Evolutionary conservation across 2,329 filamentous ascomycete genomes (phyloP).

Genomic region (Fusarium sp.): DNA sequence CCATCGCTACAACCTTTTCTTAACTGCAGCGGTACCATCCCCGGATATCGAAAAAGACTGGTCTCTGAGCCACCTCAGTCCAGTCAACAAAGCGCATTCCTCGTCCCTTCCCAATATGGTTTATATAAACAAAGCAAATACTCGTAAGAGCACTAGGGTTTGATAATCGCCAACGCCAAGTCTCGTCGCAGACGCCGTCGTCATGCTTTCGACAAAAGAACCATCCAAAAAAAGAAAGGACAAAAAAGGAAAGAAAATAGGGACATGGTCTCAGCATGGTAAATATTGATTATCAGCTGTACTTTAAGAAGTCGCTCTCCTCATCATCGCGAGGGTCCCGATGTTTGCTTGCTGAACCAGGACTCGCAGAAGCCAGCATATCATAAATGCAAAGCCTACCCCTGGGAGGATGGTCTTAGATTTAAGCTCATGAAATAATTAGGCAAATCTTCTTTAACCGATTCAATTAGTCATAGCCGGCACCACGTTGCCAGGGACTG

Average conservation of each 20-base stretch:
- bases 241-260: conserved; percentile 25
- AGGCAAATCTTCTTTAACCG: conserved; percentile 22
- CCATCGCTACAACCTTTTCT: conserved; percentile 18
- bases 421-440: conserved; percentile 35
- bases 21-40: conserved; percentile 10
- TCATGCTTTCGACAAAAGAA: conserved; percentile 44
- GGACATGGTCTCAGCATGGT: conserved; percentile 21
- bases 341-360: conserved; percentile 11
- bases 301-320: conserved; percentile 13
- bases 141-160: conserved; percentile 43
- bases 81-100: conserved; percentile 37
- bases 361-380: conserved; percentile 20
- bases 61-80: conserved; percentile 32
- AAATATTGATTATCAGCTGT: conserved; percentile 16
- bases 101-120: conserved; percentile 40
- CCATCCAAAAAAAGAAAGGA: conserved; percentile 31
- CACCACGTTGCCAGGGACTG: conserved; percentile 60
- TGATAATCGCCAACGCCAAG: conserved; percentile 47
- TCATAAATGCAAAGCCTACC: conserved; percentile 28
- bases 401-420: conserved; percentile 17
- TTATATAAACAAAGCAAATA: conserved; percentile 49
- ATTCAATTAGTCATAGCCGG: conserved; percentile 54
- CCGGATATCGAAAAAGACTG: conserved; percentile 36
- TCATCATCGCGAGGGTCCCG: conserved; percentile 13
- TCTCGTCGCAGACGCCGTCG: conserved; percentile 47